Evolutionary conservation across 805 yeast genomes (phyloP).

Genomic region (Saccharomyces kudriavzevii): DNA sequence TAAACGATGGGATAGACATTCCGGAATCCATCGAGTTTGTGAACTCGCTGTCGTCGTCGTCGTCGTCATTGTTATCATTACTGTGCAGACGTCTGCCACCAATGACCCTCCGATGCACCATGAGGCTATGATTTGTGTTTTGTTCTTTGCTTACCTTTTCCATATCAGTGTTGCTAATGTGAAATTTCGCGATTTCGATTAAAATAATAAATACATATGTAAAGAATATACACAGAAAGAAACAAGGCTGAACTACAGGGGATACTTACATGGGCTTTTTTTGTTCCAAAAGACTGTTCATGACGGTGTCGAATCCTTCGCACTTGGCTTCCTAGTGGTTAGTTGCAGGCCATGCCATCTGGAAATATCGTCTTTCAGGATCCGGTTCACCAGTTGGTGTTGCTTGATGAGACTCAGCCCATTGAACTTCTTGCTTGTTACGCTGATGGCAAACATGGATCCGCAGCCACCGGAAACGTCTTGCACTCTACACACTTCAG

Average conservation of each 20-base stretch:
- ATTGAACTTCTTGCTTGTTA: conserved; percentile 65
- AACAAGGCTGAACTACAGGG: not conserved
- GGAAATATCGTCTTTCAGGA: conserved; percentile 73
- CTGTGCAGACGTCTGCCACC: not conserved
- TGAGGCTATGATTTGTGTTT: not conserved
- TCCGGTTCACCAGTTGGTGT: conserved; percentile 79
- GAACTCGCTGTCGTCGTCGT: conserved; percentile 5
- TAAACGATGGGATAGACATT: conserved; percentile 27
- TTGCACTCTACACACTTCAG: conserved; percentile 54
- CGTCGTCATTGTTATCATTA: conserved; percentile 14
- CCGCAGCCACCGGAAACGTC: conserved; percentile 97
- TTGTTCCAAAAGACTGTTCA: not conserved
- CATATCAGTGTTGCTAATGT: not conserved
- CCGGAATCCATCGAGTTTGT: conserved; percentile 8
- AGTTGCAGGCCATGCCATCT: conserved; percentile 95
- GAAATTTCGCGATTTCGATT: not conserved
- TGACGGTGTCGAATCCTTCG: not conserved
- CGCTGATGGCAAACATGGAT: conserved; percentile 86
- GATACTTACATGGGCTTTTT: not conserved
- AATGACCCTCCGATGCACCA: not conserved
- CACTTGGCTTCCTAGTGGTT: conserved; percentile 42
- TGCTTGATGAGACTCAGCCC: conserved; percentile 83
- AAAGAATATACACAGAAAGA: not conserved
- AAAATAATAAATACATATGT: not conserved
- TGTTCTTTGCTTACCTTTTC: not conserved